Conservation (phyloP, 1,139 yeast genomes). For the Pneumocystis sp. region DNA sequence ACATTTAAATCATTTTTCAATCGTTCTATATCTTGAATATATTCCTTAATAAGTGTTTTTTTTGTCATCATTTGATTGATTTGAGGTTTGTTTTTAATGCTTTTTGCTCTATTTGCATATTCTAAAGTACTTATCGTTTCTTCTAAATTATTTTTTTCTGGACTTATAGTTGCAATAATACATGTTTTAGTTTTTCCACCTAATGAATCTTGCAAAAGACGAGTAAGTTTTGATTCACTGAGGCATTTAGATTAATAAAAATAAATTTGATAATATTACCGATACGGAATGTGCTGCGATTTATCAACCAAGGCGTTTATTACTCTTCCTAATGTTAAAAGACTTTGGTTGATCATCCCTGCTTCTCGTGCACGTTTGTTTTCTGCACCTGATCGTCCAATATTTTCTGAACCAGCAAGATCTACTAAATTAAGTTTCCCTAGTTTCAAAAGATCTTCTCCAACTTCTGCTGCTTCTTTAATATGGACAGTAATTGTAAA, state of each 20-base stretch:
- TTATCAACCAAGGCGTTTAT: slow-evolving; percentile 55
- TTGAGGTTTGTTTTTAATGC: slow-evolving; percentile 61
- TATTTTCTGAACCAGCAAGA: slow-evolving; percentile 79
- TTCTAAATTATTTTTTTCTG: slow-evolving; percentile 55
- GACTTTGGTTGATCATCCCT: slow-evolving; percentile 72
- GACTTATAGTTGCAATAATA: slow-evolving; percentile 69
- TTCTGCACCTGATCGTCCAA: slow-evolving; percentile 62
- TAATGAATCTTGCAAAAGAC: slow-evolving; percentile 64
- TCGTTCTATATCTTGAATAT: slow-evolving; percentile 39
- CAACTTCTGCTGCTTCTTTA: slow-evolving; percentile 30
- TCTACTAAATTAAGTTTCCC: slow-evolving; percentile 72
- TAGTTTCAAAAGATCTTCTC: slow-evolving; percentile 23
- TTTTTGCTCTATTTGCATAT: slow-evolving; percentile 71
- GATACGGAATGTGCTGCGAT: slow-evolving; percentile 58
- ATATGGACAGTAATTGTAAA: slow-evolving; percentile 47
- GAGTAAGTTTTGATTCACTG: slow-evolving; percentile 58
- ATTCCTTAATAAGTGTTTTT: slow-evolving; percentile 36
- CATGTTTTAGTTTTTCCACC: slow-evolving; percentile 75
- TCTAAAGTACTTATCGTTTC: slow-evolving; percentile 74
- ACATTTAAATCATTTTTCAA: slow-evolving; percentile 40
- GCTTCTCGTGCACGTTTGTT: slow-evolving; percentile 75
- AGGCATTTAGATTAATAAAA: background rate
- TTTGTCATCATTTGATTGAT: slow-evolving; percentile 41
- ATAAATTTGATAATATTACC: slow-evolving; percentile 22
- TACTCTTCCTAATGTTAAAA: slow-evolving; percentile 70